phyloP scores from a whole-genome alignment of 1,284 basidiomycete genomes.

The Heliocybe sulcata region DNA sequence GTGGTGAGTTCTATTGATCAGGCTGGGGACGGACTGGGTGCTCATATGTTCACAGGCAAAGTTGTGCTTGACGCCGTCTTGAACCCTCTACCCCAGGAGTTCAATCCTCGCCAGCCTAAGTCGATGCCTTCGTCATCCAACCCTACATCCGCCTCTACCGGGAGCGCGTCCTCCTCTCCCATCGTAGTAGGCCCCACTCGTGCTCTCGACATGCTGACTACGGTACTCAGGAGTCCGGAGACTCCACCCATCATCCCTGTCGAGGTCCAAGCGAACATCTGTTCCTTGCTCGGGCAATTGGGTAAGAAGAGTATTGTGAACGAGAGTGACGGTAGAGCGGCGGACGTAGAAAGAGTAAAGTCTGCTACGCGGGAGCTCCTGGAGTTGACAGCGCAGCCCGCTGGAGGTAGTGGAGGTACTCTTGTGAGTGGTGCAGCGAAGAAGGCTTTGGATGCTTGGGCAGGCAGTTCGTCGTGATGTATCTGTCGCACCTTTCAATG shows the following conservation, averaged over 20 bases:
- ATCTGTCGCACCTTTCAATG: background rate
- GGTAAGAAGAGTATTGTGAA: conserved; percentile 40
- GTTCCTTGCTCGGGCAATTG: conserved; percentile 60
- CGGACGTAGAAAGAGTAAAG: conserved; percentile 31
- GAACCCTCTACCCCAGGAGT: conserved; percentile 41
- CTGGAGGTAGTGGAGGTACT: conserved; percentile 1
- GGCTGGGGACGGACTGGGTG: conserved; percentile 4
- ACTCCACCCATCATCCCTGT: conserved; percentile 36
- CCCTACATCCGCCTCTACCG: conserved; percentile 10
- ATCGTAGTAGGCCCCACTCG: conserved; percentile 36
- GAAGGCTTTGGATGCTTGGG: conserved; percentile 3
- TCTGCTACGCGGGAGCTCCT: conserved; percentile 41
- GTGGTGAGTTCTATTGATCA: conserved; percentile 40
- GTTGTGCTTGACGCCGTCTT: conserved; percentile 54
- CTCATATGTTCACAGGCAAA: conserved; percentile 32
- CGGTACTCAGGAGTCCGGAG: conserved; percentile 45
- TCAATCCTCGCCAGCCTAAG: conserved; percentile 31
- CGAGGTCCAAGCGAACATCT: conserved; percentile 69
- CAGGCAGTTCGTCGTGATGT: background rate
- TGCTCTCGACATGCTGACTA: conserved; percentile 59
- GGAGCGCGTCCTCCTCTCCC: conserved; percentile 23
- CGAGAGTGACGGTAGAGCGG: conserved; percentile 12
- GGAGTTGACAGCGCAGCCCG: conserved; percentile 22
- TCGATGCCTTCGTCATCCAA: conserved; percentile 32
- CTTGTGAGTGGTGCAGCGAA: conserved; percentile 1